Base-by-base conservation (phyloP, 192 early-diverging fungal species). In the Powellomyces hirtus region DNA sequence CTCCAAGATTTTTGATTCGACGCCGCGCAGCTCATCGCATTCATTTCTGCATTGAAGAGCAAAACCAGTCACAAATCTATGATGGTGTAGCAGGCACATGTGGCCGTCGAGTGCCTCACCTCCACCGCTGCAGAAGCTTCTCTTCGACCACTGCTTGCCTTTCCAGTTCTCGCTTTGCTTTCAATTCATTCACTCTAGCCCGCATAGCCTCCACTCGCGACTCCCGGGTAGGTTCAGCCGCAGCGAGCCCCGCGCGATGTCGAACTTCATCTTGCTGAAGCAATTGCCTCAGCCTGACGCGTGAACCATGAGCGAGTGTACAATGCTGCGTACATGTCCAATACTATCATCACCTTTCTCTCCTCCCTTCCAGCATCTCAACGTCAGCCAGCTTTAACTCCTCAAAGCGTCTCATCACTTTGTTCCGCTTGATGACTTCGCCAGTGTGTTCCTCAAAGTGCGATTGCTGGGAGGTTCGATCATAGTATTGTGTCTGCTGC, bases 111-210 rank as follows among this genome's bases (percentile, higher is more conserved):
- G 10, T 18, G 36, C 5, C 66, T 42, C 38, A 81, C 80, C 83
- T 74, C 78, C 77, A 85, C 38, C 73, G 58, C 52, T 81, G 75
- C 58, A 72, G 52, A 0, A 82, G 59, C 65, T 85, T 82, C 33
- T 82, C 75, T 22, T 82, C 76, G 0, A 81, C 80, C 10, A 85
- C 58, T 33, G 59, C 51, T 65, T 80, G 37, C n/a, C 83, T 63
- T 50, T 83, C 83, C n/a, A 40, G 45, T 61, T 85, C 83, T 33
- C 83, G 56, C 55, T 66, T 68, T 20, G 35, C 40, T 46, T 70
- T 71, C n/a, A 85, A 66, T 49, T 77, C 74, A 24, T 62, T 40
- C 71, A 78, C 64, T 14, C 83, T 53, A 18, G 36, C 66, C 40
- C 75, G 64, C 80, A 85, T 82, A 4, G 44, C 57, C 46, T 72